Conservation (phyloP, 352 stramenopile genomes). For the Halophytophthora batemanensis region DNA sequence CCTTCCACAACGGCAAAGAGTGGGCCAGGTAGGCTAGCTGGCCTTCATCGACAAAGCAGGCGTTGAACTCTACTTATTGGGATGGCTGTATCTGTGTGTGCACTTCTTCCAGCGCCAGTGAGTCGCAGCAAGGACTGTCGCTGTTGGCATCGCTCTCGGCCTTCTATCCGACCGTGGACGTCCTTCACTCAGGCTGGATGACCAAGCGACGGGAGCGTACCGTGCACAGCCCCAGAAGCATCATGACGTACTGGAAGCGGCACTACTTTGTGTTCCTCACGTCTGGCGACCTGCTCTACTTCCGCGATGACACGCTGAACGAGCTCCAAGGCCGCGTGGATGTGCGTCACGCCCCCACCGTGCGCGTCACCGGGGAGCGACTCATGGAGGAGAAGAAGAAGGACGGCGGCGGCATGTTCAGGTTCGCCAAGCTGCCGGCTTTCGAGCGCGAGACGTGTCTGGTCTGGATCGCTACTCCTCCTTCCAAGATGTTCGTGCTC, state of each 20-base stretch:
- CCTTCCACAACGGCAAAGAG: conserved; percentile 72
- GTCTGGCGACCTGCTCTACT: conserved; percentile 75
- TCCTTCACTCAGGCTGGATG: conserved; percentile 70
- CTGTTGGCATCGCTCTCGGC: conserved; percentile 68
- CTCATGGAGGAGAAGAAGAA: conserved; percentile 76
- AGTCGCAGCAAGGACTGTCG: conserved; percentile 77
- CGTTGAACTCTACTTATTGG: too few species aligned
- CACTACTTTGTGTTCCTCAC: conserved; percentile 79
- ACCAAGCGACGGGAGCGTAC: conserved; percentile 74
- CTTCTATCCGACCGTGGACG: conserved; percentile 71
- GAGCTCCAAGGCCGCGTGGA: conserved; percentile 75
- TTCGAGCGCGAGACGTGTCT: conserved; percentile 64
- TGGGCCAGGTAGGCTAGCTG: conserved; percentile 67
- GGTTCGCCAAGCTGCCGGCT: conserved; percentile 60
- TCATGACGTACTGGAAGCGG: conserved; percentile 85
- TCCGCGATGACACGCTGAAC: conserved; percentile 66
- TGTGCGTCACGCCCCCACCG: conserved; percentile 71
- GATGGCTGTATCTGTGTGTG: not conserved
- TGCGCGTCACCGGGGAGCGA: conserved; percentile 71
- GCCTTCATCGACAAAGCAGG: too few species aligned
- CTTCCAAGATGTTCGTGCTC: conserved; percentile 83
- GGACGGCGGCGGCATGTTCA: conserved; percentile 56
- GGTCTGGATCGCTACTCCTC: conserved; percentile 79
- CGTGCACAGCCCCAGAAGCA: conserved; percentile 65
- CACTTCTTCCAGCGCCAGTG: conserved; percentile 36